Base-by-base conservation (phyloP, 257 asterid species). In the Forsythia suspensa region DNA sequence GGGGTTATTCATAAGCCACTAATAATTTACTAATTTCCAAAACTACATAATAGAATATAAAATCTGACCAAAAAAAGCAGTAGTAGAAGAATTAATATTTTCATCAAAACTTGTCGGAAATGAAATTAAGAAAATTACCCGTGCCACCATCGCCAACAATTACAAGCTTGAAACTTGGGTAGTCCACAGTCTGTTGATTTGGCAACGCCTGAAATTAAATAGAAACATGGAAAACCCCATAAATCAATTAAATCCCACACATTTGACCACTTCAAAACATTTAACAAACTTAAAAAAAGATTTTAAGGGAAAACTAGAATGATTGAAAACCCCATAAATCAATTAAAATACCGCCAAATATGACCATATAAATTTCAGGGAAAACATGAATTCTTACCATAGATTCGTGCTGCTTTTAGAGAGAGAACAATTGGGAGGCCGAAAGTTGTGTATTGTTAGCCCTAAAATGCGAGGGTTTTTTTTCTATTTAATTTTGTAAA, bases 101-200 rank as follows among this genome's bases (percentile, higher is more conserved):
- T 4, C 4, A 48, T 13, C 57, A 48, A 48, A 13, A 48, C 57
- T 0, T 48, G n/a, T 6, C 57, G n/a, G 4, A 43, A 48, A 21
- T n/a, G 8, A 43, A 13, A 29, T 29, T 29, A 29, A 67, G 42
- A 55, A 5, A 4, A 55, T 55, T 55, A 85, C 88, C 86, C 57
- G 88, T 85, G 29, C 86, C 88, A 40, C 88, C 88, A 77, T 85
- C 88, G 15, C 88, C 88, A 43, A 85, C 88, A 76, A 85, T 80
- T 4, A 85, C 88, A 71, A 85, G 88, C 80, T 85, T 85, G 51
- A 85, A 85, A 70, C 86, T 85, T 0, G 88, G 88, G 71, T 85
- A 77, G 18, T 85, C 86, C 15, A 85, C 88, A 2, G 81, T 80
- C 57, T 80, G 85, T 74, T 85, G 86, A 80, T 74, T 77, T 4